These are phyloP conservation scores for Microdochium paspali DNA, from an alignment of 2,329 filamentous ascomycete genomes.

Conservation along the genomic window DNA sequence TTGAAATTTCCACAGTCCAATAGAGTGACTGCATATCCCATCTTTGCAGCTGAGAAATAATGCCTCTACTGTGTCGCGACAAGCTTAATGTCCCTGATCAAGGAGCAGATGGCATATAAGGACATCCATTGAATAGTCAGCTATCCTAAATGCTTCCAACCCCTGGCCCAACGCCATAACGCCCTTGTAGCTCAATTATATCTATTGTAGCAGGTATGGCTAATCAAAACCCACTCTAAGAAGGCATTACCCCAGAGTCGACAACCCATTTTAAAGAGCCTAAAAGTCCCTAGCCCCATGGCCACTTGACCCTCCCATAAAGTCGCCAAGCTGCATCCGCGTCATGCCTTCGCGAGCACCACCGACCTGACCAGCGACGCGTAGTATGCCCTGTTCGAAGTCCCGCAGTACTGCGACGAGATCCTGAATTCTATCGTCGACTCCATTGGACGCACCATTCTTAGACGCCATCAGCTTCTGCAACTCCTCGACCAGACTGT, in stretches of 20 bases:
- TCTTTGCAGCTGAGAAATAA: too few relatives aligned
- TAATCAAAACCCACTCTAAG: too few relatives aligned
- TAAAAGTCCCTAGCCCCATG: neutral
- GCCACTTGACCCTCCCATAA: conserved; percentile 17
- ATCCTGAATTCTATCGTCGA: conserved; percentile 37
- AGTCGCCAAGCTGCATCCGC: conserved; percentile 42
- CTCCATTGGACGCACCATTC: conserved; percentile 22
- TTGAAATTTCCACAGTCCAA: too few relatives aligned
- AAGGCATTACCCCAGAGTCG: too few relatives aligned
- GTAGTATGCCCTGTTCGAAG: conserved; percentile 55
- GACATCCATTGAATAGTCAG: too few relatives aligned
- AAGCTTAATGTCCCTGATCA: too few relatives aligned
- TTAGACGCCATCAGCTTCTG: conserved; percentile 38
- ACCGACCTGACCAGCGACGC: conserved; percentile 52
- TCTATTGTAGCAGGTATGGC: too few relatives aligned
- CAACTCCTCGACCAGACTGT: conserved; percentile 48
- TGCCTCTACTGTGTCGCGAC: too few relatives aligned
- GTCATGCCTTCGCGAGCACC: conserved; percentile 51
- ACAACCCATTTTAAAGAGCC: neutral
- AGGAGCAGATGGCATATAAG: too few relatives aligned
- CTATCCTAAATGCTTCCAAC: neutral
- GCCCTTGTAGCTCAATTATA: too few relatives aligned
- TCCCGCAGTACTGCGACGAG: conserved; percentile 52
- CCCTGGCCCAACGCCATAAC: too few relatives aligned
- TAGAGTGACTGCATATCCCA: too few relatives aligned